phyloP scores from a whole-genome alignment of 1,284 basidiomycete genomes.

The Trichosporon faecale region DNA sequence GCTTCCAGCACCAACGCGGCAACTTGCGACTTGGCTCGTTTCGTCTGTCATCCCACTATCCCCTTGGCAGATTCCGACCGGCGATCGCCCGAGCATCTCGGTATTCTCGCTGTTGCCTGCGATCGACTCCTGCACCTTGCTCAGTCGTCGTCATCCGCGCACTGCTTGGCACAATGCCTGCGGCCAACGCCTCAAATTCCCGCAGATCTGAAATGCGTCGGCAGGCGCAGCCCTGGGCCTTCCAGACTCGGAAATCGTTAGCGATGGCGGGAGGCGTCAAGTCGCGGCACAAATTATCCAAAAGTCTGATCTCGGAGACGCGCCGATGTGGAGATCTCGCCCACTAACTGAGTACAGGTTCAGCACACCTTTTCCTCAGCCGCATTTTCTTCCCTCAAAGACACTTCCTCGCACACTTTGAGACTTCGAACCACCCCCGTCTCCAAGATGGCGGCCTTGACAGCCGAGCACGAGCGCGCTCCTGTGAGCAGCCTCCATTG shows the following conservation, averaged over 20 bases:
- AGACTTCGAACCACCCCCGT: background rate
- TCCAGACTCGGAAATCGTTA: background rate
- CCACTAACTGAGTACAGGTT: background rate
- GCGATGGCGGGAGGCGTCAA: background rate
- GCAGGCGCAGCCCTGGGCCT: background rate
- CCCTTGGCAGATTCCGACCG: background rate
- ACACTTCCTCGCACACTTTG: background rate
- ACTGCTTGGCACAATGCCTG: background rate
- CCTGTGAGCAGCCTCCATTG: constrained; percentile 22
- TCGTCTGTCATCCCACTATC: background rate
- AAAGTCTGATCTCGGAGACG: background rate
- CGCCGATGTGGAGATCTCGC: background rate
- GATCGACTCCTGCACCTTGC: background rate
- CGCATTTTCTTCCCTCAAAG: background rate
- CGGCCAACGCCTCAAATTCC: background rate
- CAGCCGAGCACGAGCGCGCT: constrained; percentile 18
- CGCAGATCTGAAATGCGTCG: background rate
- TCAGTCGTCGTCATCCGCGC: background rate
- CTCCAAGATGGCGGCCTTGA: constrained; percentile 6
- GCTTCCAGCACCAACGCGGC: background rate
- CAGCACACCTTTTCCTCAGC: background rate
- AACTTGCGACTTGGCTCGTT: background rate
- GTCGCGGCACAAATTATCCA: background rate
- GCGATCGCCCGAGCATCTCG: background rate
- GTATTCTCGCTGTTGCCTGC: background rate